Evolutionary conservation across 306 rosid species (phyloP), one percentile per base, ranked within the genome.

Genomic region (Prunus padus): DNA sequence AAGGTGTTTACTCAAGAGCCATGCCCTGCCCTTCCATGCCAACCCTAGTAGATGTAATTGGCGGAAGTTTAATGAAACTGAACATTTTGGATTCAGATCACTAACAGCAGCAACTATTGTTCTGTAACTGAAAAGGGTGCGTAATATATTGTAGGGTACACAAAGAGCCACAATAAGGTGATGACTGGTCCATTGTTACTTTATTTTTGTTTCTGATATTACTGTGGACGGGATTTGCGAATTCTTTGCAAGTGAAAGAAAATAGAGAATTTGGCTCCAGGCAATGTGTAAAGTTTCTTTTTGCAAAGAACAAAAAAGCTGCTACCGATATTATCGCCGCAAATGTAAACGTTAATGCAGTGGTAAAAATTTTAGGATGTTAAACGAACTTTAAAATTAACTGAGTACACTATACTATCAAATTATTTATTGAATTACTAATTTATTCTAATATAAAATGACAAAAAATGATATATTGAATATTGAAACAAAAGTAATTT

Each of bases 141-240:
- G 23, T 56, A 13, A 42, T 64, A 5, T 14, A 23, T 20, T 68
- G 72, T 79, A 79, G 76, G 59, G 28, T 40, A 19, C 60, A 63
- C n/a, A 60, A 37, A 22, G 30, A 47, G 62, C 33, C 65, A 22
- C 18, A 40, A 44, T 28, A 57, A 25, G 42, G 31, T 45, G 62
- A 64, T 45, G 60, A 13, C 25, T 23, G 54, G 79, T 6, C 22
- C 40, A 56, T 26, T 5, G 10, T 4, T 14, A 15, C 52, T 12
- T 47, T 55, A 2, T 33, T 56, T 56, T 56, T 23, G 76, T 40
- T 56, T 19, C 7, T 22, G 26, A 8, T 59, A 30, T 25, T 2
- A 33, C 13, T 0, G 6, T 62, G 45, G 67, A 62, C 16, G 14
- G 22, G 72, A 52, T n/a, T 33, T n/a, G 12, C 19, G n/a, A 7